These are phyloP conservation scores for Myxozyma monticola DNA, from an alignment of 805 yeast genomes.

Conservation along the genomic window DNA sequence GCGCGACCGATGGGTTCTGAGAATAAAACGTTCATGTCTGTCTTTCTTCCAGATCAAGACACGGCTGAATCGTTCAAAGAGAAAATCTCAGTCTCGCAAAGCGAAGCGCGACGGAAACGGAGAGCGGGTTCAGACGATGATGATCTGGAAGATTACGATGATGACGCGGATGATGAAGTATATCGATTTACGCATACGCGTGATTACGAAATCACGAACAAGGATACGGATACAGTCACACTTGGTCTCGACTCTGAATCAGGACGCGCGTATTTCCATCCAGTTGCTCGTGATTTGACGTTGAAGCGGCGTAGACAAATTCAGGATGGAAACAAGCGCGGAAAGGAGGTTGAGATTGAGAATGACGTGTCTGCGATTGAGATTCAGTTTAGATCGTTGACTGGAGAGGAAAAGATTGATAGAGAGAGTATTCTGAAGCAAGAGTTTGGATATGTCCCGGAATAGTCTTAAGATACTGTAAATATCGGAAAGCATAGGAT, in stretches of 20 bases:
- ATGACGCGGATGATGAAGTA: constrained; percentile 51
- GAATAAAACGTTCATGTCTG: constrained; percentile 74
- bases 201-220: constrained; percentile 74
- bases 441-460: constrained; percentile 25
- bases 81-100: constrained; percentile 12
- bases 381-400: constrained; percentile 67
- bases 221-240: constrained; percentile 63
- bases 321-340: constrained; percentile 38
- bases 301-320: constrained; percentile 83
- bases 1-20: constrained; percentile 72
- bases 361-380: constrained; percentile 63
- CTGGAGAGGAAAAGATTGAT: constrained; percentile 62
- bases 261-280: constrained; percentile 69
- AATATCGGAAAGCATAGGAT: not conserved
- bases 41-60: constrained; percentile 52
- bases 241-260: constrained; percentile 57
- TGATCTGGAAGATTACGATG: constrained; percentile 40
- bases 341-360: constrained; percentile 53
- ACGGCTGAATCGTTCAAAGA: constrained; percentile 41
- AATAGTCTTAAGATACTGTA: not conserved
- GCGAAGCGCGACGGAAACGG: no score
- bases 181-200: constrained; percentile 64
- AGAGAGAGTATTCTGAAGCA: constrained; percentile 66
- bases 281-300: constrained; percentile 73
- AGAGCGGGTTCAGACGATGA: no score